Evolutionary conservation across 2,329 filamentous ascomycete genomes (phyloP).

Genomic region (Podosphaera fusca): DNA sequence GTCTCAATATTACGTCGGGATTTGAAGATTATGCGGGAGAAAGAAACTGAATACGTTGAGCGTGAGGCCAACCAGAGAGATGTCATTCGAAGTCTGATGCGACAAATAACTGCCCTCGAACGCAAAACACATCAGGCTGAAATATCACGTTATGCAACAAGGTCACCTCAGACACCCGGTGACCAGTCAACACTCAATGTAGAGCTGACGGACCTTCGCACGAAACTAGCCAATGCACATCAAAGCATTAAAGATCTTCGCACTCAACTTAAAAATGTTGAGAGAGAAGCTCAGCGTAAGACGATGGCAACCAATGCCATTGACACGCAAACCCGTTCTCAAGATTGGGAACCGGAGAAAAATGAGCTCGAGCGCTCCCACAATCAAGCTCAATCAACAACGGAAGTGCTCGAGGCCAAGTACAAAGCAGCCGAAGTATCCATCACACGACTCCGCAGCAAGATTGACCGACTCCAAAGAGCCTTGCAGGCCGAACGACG

Average conservation of each 20-base stretch:
- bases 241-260: slow-evolving; percentile 33
- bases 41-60: slow-evolving; percentile 39
- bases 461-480: slow-evolving; percentile 20
- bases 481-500: slow-evolving; percentile 29
- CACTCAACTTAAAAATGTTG: slow-evolving; percentile 24
- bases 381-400: slow-evolving; percentile 23
- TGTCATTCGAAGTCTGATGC: slow-evolving; percentile 36
- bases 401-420: slow-evolving; percentile 18
- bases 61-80: slow-evolving; percentile 43
- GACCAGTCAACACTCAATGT: slow-evolving; percentile 29
- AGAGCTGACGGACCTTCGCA: slow-evolving; percentile 34
- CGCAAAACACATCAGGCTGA: slow-evolving; percentile 41
- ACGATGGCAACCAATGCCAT: slow-evolving; percentile 22
- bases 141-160: slow-evolving; percentile 24
- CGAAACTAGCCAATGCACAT: slow-evolving; percentile 36
- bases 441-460: slow-evolving; percentile 25
- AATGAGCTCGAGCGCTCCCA: slow-evolving; percentile 19
- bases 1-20: slow-evolving; percentile 38
- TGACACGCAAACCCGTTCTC: slow-evolving; percentile 26
- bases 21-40: slow-evolving; percentile 37
- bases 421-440: slow-evolving; percentile 23
- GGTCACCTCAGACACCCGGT: slow-evolving; percentile 24
- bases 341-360: slow-evolving; percentile 16
- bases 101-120: slow-evolving; percentile 42
- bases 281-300: slow-evolving; percentile 18